A percentile compares a stretch with the other conserved stretches of the same genome.
Conservation (phyloP, 352 stramenopile genomes). For the Globisporangium okanoganense region DNA sequence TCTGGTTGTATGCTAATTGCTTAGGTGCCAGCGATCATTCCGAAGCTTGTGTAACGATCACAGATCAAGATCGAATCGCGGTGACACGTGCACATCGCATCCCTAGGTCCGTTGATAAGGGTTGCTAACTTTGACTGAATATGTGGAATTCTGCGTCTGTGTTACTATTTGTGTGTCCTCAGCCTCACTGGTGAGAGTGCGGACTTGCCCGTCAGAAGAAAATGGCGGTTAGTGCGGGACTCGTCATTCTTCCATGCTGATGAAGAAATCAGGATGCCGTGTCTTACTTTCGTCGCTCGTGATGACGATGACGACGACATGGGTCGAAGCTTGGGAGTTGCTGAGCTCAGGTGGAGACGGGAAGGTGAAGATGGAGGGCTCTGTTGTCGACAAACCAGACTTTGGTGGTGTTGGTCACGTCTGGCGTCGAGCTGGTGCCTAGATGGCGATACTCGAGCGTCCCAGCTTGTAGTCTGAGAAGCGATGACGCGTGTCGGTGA, state of each 20-base stretch:
- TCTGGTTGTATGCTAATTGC: neutral
- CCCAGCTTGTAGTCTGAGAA: neutral
- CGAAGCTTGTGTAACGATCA: neutral
- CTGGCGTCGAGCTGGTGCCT: neutral
- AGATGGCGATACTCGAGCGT: neutral
- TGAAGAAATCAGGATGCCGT: neutral
- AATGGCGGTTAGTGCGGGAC: neutral
- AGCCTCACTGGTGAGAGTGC: neutral
- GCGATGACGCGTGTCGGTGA: neutral
- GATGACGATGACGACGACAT: neutral
- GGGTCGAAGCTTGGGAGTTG: neutral
- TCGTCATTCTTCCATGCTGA: neutral
- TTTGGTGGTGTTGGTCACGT: neutral
- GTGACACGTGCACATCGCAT: neutral
- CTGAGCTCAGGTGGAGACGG: neutral
- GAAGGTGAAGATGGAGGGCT: neutral
- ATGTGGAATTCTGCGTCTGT: neutral
- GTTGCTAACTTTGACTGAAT: neutral
- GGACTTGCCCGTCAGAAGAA: slow-evolving; percentile 8
- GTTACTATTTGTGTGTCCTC: neutral
- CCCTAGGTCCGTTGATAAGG: neutral
- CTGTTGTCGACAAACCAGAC: neutral
- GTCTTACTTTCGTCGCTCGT: neutral
- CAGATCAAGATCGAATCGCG: neutral
- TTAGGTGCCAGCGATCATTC: neutral